phyloP scores from a whole-genome alignment of 495 filamentous ascomycete genomes.

The Aspergillus sclerotioniger region DNA sequence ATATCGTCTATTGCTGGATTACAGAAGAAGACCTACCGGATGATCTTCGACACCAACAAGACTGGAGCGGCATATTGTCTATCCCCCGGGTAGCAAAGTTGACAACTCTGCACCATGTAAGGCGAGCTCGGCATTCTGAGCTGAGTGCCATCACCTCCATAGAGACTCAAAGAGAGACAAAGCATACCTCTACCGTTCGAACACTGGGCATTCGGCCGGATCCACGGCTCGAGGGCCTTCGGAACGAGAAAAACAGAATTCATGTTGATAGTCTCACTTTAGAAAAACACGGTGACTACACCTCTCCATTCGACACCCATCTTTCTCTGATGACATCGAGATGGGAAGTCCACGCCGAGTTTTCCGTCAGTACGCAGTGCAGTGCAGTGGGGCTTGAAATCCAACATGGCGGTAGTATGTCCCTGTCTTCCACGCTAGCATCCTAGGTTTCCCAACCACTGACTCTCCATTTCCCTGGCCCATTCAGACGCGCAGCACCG shows the following conservation, averaged over 20 bases:
- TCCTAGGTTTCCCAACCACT: neutral
- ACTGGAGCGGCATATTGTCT: conserved; percentile 43
- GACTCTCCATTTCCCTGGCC: neutral
- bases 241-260: conserved; percentile 13
- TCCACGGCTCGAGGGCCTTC: conserved; percentile 25
- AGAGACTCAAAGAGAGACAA: conserved; percentile 18
- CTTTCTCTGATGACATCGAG: conserved; percentile 22
- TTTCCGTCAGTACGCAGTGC: conserved; percentile 29
- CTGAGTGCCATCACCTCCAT: conserved; percentile 36
- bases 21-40: conserved; percentile 41
- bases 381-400: conserved; percentile 30
- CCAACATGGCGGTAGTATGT: conserved; percentile 26
- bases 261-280: neutral
- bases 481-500: conserved; percentile 11
- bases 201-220: conserved; percentile 36
- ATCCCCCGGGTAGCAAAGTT: conserved; percentile 30
- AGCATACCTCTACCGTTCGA: conserved; percentile 30
- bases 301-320: neutral
- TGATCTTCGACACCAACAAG: conserved; percentile 31
- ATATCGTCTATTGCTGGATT: conserved; percentile 38
- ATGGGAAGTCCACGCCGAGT: conserved; percentile 34
- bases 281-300: neutral
- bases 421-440: neutral
- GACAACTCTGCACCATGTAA: conserved; percentile 27
- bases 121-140: conserved; percentile 27